Percentiles rank a stretch among this genome's conserved stretches.
phyloP scores from a whole-genome alignment of 2,329 filamentous ascomycete species.

The Diaporthe sp. region DNA sequence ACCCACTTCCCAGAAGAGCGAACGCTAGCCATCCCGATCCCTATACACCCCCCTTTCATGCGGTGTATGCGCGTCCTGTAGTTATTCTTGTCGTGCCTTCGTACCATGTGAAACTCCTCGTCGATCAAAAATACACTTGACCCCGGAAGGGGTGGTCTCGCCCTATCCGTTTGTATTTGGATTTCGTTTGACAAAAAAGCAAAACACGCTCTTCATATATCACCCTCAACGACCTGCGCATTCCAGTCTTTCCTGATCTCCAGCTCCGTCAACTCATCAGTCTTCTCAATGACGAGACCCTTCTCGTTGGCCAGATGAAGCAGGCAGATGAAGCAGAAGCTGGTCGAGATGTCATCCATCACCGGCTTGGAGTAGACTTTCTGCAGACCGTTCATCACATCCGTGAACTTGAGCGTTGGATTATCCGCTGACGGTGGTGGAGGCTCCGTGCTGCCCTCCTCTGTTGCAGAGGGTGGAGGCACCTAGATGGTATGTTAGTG shows the following conservation, averaged over 20 bases:
- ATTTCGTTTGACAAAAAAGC: background rate
- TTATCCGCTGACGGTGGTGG: conserved; percentile 53
- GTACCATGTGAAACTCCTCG: background rate
- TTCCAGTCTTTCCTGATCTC: conserved; percentile 73
- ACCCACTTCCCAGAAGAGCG: conserved; percentile 13
- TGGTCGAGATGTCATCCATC: conserved; percentile 96
- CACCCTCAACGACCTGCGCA: conserved; percentile 65
- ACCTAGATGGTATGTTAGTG: conserved; percentile 38
- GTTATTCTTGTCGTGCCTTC: conserved; percentile 1
- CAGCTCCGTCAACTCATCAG: conserved; percentile 69
- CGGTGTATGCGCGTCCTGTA: conserved; percentile 20
- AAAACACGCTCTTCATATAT: conserved; percentile 25
- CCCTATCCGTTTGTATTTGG: background rate
- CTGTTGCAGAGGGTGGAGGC: conserved; percentile 51
- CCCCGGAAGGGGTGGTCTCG: background rate
- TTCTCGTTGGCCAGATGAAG: conserved; percentile 95
- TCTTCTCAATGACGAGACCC: conserved; percentile 81
- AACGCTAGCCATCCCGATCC: background rate
- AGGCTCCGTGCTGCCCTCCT: conserved; percentile 46
- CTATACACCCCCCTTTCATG: conserved; percentile 11
- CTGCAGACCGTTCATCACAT: conserved; percentile 91
- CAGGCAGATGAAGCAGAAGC: conserved; percentile 91
- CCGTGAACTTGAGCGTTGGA: conserved; percentile 82
- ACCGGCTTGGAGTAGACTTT: conserved; percentile 85
- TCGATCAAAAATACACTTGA: background rate